Conservation (phyloP, 2,329 filamentous ascomycete species). For the Fusarium lyarnte region DNA sequence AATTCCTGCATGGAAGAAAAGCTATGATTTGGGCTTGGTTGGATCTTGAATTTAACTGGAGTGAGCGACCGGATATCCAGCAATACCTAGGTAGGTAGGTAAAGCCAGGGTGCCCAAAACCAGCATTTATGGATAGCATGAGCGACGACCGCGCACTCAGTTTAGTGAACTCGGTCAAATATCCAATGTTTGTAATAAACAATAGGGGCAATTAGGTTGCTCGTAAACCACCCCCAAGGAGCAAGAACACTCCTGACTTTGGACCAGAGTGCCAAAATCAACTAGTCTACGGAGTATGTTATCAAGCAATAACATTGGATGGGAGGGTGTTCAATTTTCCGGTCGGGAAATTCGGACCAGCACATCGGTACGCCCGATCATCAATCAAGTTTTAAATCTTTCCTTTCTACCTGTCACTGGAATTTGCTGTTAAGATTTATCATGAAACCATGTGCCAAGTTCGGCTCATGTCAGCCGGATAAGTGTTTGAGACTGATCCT, state of each 20-base stretch:
- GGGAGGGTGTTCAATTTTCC: constrained; percentile 1
- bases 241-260: neutral
- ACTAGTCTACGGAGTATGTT: neutral
- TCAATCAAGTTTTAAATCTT: neutral
- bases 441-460: neutral
- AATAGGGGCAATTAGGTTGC: neutral
- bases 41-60: neutral
- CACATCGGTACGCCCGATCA: constrained; percentile 14
- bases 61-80: neutral
- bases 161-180: neutral
- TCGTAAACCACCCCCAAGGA: neutral
- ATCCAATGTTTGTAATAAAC: neutral
- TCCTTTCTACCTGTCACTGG: neutral
- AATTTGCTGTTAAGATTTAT: constrained; percentile 8
- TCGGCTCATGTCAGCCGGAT: constrained; percentile 17
- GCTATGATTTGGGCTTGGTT: neutral
- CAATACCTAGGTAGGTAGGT: neutral
- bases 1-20: neutral
- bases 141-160: neutral
- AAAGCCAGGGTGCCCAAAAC: neutral
- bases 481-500: neutral
- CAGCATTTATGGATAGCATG: neutral
- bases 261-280: neutral
- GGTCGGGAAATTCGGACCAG: constrained; percentile 13
- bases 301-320: neutral